A percentile compares a stretch with the other conserved stretches of the same genome.
Evolutionary conservation across 2,329 filamentous ascomycete genomes (phyloP).

Genomic region (Penicillium sp.): DNA sequence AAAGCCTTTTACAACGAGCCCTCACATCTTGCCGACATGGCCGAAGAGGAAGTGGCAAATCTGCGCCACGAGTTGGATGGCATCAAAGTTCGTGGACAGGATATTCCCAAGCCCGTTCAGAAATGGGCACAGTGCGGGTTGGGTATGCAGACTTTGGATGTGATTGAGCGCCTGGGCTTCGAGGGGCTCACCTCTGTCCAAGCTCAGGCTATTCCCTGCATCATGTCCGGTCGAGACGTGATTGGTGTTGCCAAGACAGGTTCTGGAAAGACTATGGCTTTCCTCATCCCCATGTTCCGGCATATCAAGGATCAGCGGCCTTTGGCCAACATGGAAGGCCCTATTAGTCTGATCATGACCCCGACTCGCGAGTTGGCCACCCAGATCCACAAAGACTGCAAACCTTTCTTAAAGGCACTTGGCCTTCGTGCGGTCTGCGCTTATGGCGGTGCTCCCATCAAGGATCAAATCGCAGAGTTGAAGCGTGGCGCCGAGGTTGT

Average conservation of each 20-base stretch:
- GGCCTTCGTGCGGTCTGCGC: slow-evolving; percentile 85
- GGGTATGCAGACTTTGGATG: slow-evolving; percentile 81
- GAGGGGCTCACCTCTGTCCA: slow-evolving; percentile 92
- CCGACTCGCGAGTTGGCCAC: slow-evolving; percentile 91
- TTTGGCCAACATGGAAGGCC: slow-evolving; percentile 80
- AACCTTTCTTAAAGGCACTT: slow-evolving; percentile 87
- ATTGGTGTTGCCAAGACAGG: slow-evolving; percentile 97
- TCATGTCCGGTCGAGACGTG: slow-evolving; percentile 95
- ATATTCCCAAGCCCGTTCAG: slow-evolving; percentile 89
- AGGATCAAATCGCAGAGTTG: slow-evolving; percentile 94
- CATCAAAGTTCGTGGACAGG: slow-evolving; percentile 87
- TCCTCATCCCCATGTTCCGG: slow-evolving; percentile 93
- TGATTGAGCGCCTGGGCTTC: slow-evolving; percentile 78
- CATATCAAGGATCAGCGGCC: slow-evolving; percentile 93
- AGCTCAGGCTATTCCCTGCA: slow-evolving; percentile 87
- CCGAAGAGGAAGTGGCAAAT: slow-evolving; percentile 78
- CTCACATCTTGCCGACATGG: slow-evolving; percentile 77
- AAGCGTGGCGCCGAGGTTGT: slow-evolving; percentile 95
- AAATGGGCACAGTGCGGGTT: slow-evolving; percentile 97
- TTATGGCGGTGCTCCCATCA: slow-evolving; percentile 93
- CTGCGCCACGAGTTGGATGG: slow-evolving; percentile 87
- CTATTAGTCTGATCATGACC: slow-evolving; percentile 85
- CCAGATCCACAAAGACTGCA: slow-evolving; percentile 93
- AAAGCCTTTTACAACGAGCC: slow-evolving; percentile 97
- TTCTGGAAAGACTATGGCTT: slow-evolving; percentile 95